phyloP scores from a whole-genome alignment of 306 rosid species.

The Macrotyloma uniflorum region DNA sequence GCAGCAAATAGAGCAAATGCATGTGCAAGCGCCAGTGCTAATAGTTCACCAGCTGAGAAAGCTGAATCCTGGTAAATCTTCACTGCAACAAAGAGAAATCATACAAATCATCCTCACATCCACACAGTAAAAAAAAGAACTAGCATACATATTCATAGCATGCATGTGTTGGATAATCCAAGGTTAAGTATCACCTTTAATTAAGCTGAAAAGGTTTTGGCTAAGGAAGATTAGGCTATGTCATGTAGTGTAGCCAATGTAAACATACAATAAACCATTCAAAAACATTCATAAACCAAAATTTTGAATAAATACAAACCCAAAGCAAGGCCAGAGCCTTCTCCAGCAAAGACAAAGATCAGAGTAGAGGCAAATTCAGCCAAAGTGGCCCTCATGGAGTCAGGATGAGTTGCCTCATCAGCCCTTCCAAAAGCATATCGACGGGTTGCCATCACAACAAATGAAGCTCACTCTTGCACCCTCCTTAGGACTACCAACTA shows the following conservation, averaged over 20 bases:
- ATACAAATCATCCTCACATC: background rate
- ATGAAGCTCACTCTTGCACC: background rate
- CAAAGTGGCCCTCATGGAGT: constrained; percentile 84
- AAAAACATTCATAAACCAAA: background rate
- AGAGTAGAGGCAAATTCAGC: constrained; percentile 85
- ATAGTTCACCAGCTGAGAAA: constrained; percentile 61
- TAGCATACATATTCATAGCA: background rate
- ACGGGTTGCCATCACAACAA: constrained; percentile 62
- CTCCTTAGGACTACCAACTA: background rate
- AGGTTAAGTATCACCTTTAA: background rate
- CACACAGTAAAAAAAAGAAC: background rate
- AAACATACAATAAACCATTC: background rate
- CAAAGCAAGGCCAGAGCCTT: constrained; percentile 92
- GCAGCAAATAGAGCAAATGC: constrained; percentile 79
- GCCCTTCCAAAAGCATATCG: constrained; percentile 80
- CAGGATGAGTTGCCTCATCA: constrained; percentile 93
- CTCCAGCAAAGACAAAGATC: constrained; percentile 92
- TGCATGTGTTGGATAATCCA: background rate
- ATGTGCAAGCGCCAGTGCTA: constrained; percentile 69
- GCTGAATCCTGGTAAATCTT: constrained; percentile 68
- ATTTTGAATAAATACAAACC: constrained; percentile 47
- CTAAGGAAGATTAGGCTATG: background rate
- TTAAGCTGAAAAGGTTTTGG: background rate
- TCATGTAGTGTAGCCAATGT: background rate
- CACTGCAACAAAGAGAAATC: constrained; percentile 49